Base-by-base conservation (phyloP, 192 early-diverging fungal species). In the Coemansia sp. region DNA sequence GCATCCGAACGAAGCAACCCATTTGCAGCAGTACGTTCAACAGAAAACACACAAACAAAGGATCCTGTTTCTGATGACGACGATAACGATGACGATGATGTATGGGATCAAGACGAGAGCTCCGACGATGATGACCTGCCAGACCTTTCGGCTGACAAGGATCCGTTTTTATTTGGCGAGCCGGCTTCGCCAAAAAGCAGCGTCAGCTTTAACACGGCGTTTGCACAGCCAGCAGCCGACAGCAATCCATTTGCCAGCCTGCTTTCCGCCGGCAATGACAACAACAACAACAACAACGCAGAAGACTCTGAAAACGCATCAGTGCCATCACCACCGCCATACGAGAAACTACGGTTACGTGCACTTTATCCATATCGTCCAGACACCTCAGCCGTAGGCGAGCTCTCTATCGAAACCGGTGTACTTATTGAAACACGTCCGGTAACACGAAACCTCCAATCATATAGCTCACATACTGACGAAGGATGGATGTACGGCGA, bases 401-500 rank as follows among this genome's bases (percentile, higher is more conserved):
- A 80, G 60, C 63, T 80, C 32, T 18, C 49, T 5, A 71, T 80
- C 5, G 56, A 67, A n/a, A 61, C 77, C 0, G 77, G 77, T 7
- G 65, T 69, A 22, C 50, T 80, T 17, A 63, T 80, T 2, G 77
- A 80, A 56, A 80, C 77, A 11, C 61, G 68, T 3, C 54, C 72
- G 0, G 58, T 70, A 2, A 60, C 71, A 0, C 25, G 31, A 2
- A 42, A 52, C 48, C 2, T 18, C 56, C 0, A 18, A 11, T 31
- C 48, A 10, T 17, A 50, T 7, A 17, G 36, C 25, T 33, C 64
- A 1, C 75, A 77, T 38, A 62, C 66, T 5, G 77, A 64, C 5
- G 77, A 63, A 4, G 77, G 77, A 5, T 80, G 77, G 77, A 64
- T 75, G 69, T 80, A 66, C 14, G 77, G 77, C 20, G 77, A 72